phyloP scores from a whole-genome alignment of 139 green algal genomes.

The Parachlorella kessleri region DNA sequence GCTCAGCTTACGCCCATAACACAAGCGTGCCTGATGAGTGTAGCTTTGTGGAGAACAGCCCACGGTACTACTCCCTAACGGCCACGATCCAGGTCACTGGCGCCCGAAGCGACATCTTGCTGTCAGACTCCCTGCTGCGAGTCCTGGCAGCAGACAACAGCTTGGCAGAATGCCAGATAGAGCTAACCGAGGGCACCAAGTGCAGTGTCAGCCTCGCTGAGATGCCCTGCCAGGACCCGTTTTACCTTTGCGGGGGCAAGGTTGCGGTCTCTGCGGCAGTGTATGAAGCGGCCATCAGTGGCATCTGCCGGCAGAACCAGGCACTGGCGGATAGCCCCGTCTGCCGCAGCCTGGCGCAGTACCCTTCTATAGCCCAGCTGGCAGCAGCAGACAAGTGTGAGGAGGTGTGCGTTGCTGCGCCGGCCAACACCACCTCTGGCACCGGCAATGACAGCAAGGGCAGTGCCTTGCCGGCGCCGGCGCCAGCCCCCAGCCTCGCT shows the following conservation, averaged over 20 bases:
- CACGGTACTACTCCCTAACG: neutral
- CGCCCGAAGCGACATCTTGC: neutral
- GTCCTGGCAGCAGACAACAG: neutral
- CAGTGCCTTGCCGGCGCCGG: neutral
- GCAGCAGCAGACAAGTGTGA: slow-evolving; percentile 11
- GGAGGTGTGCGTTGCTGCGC: slow-evolving; percentile 2
- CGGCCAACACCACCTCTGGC: neutral
- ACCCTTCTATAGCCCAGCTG: neutral
- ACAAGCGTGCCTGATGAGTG: no score
- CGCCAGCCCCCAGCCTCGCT: neutral
- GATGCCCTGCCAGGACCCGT: slow-evolving; percentile 15
- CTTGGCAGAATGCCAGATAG: neutral
- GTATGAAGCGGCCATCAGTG: slow-evolving; percentile 22
- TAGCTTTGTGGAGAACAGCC: neutral
- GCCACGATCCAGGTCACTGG: neutral
- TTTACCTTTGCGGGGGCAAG: slow-evolving; percentile 18
- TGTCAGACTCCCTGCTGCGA: neutral
- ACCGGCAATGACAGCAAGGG: neutral
- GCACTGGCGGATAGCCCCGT: neutral
- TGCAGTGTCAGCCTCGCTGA: slow-evolving; percentile 8
- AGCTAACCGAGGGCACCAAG: neutral
- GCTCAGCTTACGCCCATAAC: no score
- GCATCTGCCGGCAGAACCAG: slow-evolving; percentile 2
- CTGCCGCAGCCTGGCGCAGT: slow-evolving; percentile 11
- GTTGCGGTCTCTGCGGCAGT: slow-evolving; percentile 4